Percentiles rank a stretch among this genome's conserved stretches.
These are phyloP conservation scores for Blastobotrys illinoisensis DNA, from an alignment of 1,139 yeast species.

Conservation along the genomic window DNA sequence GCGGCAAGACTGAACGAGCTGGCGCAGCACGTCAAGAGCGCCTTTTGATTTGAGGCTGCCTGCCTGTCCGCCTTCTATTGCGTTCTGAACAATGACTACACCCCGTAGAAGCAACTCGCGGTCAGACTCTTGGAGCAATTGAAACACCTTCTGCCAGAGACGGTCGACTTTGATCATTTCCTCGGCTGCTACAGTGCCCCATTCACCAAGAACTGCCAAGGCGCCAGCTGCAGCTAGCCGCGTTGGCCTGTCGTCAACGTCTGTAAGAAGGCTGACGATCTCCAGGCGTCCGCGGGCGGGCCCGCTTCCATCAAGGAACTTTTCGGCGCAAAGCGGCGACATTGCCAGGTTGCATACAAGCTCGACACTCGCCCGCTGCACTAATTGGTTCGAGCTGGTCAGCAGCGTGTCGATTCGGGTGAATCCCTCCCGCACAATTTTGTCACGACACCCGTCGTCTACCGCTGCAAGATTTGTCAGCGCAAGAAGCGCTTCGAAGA, in stretches of 20 bases:
- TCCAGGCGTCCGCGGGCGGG: constrained; percentile 28
- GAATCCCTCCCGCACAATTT: constrained; percentile 37
- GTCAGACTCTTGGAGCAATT: constrained; percentile 25
- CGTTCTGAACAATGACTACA: constrained; percentile 14
- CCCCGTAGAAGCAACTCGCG: constrained; percentile 17
- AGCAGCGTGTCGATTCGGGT: constrained; percentile 34
- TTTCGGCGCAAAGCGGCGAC: constrained; percentile 34
- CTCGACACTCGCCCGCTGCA: constrained; percentile 37
- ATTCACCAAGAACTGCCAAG: constrained; percentile 36
- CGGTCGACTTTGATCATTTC: constrained; percentile 20
- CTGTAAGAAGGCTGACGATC: constrained; percentile 30
- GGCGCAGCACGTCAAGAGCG: background rate
- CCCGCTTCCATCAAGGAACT: constrained; percentile 30
- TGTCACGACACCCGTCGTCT: constrained; percentile 33
- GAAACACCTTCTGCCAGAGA: constrained; percentile 18
- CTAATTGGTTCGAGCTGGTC: constrained; percentile 29
- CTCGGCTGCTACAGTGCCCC: constrained; percentile 31
- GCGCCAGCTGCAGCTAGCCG: constrained; percentile 39
- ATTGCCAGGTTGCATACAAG: constrained; percentile 37
- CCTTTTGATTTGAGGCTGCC: background rate
- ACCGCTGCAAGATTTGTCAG: constrained; percentile 45
- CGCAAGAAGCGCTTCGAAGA: constrained; percentile 44
- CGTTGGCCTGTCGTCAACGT: constrained; percentile 31
- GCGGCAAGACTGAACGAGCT: constrained; percentile 1
- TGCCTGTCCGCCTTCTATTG: background rate